These are phyloP conservation scores for Cladophialophora chaetospira DNA, from an alignment of 2,329 filamentous ascomycete genomes.

Conservation along the genomic window DNA sequence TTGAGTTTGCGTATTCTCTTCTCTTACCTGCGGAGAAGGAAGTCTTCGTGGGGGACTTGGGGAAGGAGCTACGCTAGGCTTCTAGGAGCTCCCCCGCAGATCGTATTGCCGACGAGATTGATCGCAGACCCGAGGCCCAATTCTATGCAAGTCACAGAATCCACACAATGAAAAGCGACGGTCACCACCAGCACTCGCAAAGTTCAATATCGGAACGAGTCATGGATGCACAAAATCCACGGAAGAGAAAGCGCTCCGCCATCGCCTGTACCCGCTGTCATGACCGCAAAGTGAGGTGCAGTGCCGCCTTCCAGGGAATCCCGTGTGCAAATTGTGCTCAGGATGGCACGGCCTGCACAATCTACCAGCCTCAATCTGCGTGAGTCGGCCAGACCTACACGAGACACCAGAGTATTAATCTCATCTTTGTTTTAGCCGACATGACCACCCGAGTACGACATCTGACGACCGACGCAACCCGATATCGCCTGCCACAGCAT, in stretches of 20 bases:
- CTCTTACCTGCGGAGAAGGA: too few species aligned
- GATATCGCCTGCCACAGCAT: slow-evolving; percentile 1
- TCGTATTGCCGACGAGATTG: neutral
- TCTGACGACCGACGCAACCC: neutral
- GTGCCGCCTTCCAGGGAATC: slow-evolving; percentile 37
- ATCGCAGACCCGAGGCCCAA: neutral
- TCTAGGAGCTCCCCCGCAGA: neutral
- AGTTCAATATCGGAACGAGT: neutral
- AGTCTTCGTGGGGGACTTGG: neutral
- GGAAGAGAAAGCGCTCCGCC: slow-evolving; percentile 35
- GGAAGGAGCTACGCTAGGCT: neutral
- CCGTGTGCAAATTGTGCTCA: slow-evolving; percentile 54
- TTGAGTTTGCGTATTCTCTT: too few species aligned
- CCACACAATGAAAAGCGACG: neutral
- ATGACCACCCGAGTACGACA: neutral
- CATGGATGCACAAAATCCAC: slow-evolving; percentile 3
- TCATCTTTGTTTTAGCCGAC: neutral
- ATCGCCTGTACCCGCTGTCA: slow-evolving; percentile 41
- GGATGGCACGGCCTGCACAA: slow-evolving; percentile 19
- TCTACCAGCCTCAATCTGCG: slow-evolving; percentile 18
- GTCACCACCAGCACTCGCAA: neutral
- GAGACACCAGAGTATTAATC: neutral
- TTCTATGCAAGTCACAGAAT: neutral
- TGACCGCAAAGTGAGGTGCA: slow-evolving; percentile 39
- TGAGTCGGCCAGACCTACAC: neutral